Evolutionary conservation across 2,329 filamentous ascomycete genomes (phyloP), one percentile per base, ranked within the genome.

Genomic region (Hawksworthiomyces lignivorus): DNA sequence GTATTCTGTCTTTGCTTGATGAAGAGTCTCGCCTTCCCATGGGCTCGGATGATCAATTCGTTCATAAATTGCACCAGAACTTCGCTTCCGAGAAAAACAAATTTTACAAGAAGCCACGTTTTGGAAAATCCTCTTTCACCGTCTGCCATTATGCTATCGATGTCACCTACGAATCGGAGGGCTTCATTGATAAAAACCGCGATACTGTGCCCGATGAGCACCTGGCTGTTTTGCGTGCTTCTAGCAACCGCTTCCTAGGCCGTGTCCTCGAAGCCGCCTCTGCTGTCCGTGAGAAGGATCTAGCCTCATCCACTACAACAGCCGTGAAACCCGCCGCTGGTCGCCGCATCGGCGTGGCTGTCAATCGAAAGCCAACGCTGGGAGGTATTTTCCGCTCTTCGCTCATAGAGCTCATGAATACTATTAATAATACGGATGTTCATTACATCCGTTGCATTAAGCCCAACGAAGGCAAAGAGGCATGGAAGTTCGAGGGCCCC

Each of bases 401-500:
- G 8, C 71, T 98, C 56, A 97, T 98, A 54, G 92, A 98, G 65
- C 77, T 98, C 39, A 98, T 98, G 90, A 75, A 80, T 60, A 98
- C 92, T 5, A 98, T 98, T 65, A 95, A 94, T 63, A 89, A 86
- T 52, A 98, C 92, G 3, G 92, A 98, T 60, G 92, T 97, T 17
- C 92, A 98, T 64, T 98, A 98, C 64, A 98, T 98, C 58, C 82
- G 92, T 53, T 98, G 92, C 62, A 97, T 98, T 67, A 98, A 98
- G 68, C 92, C 92, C 24, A 98, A 98, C 60, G 92, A 98, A 65
- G 87, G 80, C 38, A 98, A 98, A 65, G 86, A 86, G 56, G 80
- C 92, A 0, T 98, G 92, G 92, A 90, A 94, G 56, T 98, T 97
- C 48, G 92, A 98, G 60, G 92, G 92, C 0, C 92, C 94, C 4